Conservation (phyloP, 495 filamentous ascomycete genomes). For the Xylaria grammica region DNA sequence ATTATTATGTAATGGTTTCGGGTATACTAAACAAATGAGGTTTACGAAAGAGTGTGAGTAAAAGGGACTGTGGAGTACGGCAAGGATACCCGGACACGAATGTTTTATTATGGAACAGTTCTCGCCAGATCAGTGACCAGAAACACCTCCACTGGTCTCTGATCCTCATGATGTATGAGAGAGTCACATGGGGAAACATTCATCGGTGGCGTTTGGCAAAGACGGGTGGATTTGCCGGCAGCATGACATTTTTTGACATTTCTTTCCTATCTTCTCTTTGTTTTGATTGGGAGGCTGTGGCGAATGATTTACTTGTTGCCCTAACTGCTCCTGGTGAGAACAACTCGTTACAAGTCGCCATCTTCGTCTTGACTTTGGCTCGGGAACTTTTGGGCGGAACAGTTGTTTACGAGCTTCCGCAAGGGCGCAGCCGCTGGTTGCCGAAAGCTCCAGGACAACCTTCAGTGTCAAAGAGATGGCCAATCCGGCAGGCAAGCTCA, state of each 20-base stretch:
- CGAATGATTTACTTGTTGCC: slow-evolving; percentile 34
- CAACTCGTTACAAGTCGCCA: slow-evolving; percentile 31
- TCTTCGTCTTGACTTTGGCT: slow-evolving; percentile 27
- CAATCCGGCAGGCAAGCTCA: slow-evolving; percentile 6
- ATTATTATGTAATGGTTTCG: slow-evolving; percentile 28
- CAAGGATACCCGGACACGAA: slow-evolving; percentile 40
- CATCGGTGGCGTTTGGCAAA: slow-evolving; percentile 42
- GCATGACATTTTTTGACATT: slow-evolving; percentile 25
- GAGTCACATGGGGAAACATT: slow-evolving; percentile 21
- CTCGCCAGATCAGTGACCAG: slow-evolving; percentile 22
- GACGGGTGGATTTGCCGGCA: slow-evolving; percentile 36
- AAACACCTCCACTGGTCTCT: slow-evolving; percentile 15
- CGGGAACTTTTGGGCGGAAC: slow-evolving; percentile 31
- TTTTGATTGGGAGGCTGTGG: slow-evolving; percentile 20
- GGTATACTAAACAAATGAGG: slow-evolving; percentile 42
- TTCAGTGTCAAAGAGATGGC: not conserved
- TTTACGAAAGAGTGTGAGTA: slow-evolving; percentile 33
- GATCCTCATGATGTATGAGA: slow-evolving; percentile 4
- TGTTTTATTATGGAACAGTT: slow-evolving; percentile 35
- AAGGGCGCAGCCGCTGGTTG: slow-evolving; percentile 23
- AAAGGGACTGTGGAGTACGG: slow-evolving; percentile 30
- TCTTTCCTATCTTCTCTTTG: slow-evolving; percentile 16
- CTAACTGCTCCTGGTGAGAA: slow-evolving; percentile 33
- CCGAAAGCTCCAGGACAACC: slow-evolving; percentile 11
- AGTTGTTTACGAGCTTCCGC: slow-evolving; percentile 33